Evolutionary conservation across 208 protist genomes (phyloP), one percentile per base, ranked within the genome.

Genomic region (Borovskyia barvae): DNA sequence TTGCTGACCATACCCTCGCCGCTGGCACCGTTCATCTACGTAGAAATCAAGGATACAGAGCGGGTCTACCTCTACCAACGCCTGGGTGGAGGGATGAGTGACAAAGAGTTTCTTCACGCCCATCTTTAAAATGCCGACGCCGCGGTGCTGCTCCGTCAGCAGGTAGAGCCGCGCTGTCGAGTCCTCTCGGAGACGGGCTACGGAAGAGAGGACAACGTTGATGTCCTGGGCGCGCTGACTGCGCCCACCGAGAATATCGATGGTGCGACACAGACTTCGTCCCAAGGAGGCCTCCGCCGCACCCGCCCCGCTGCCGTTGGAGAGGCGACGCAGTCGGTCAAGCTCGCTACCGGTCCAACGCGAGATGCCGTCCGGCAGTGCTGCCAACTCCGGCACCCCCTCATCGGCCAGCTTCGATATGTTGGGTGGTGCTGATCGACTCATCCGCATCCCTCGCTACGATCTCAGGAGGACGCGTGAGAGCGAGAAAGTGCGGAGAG

Each of bases 31-130:
- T 48, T 97, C 90, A 35, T 90, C 77, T 9, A 98, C 92, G 57
- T 94, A 98, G 64, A 98, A 97, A 61, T 98, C 95, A 22, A 98
- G 75, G 45, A 97, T 88, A 50, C 91, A 97, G 14, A 96, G 60
- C 2, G 92, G 93, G 26, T 89, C 73, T 11, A 97, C 92, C 69
- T 98, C 93, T n/a, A 93, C 80, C 42, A 93, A 35, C 1, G 28
- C 20, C 0, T 36, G 29, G n/a, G 70, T 77, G 14, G 39, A 30
- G 1, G 80, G 82, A 52, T 87, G 79, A 22, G 73, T 77, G 17
- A 95, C 43, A 49, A 97, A 97, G 8, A 97, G 72, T 50, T 93
- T 91, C 70, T 96, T 95, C 8, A 75, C 51, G 12, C 94, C 94
- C 22, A 96, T 72, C 61, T 97, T 97, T 2, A 97, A 49, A 19